Evolutionary conservation across 768 basidiomycete species (phyloP).

Genomic region (Kockovaella imperatae): DNA sequence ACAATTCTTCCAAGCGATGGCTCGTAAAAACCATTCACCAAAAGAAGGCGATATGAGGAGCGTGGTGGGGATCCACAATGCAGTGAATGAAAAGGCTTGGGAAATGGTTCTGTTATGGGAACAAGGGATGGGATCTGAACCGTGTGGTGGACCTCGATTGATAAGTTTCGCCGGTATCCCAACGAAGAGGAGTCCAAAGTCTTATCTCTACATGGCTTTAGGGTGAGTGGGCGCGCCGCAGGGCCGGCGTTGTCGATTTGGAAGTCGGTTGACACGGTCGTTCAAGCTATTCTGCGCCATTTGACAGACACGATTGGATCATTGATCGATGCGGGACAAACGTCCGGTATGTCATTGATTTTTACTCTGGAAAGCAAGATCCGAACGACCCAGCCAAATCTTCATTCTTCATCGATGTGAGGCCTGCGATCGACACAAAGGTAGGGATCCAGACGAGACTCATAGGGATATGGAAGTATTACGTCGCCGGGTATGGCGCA

Average conservation of each 20-base stretch:
- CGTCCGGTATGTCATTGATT: conserved; percentile 93
- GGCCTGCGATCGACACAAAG: conserved; percentile 90
- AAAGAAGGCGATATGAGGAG: conserved; percentile 83
- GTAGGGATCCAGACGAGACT: conserved; percentile 82
- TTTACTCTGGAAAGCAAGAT: conserved; percentile 67
- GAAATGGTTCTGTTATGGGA: conserved; percentile 76
- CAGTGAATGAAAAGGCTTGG: conserved; percentile 94
- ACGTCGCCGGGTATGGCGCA: no score
- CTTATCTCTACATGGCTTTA: conserved; percentile 68
- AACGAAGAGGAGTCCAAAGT: conserved; percentile 67
- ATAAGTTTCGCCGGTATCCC: conserved; percentile 75
- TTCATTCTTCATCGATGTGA: conserved; percentile 87
- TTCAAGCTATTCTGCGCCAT: conserved; percentile 78
- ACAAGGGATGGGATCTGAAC: conserved; percentile 65
- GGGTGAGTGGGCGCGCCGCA: conserved; percentile 55
- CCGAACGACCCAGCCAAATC: conserved; percentile 42
- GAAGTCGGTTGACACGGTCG: not conserved
- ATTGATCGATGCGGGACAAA: conserved; percentile 85
- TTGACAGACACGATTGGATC: conserved; percentile 95
- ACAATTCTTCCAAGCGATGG: conserved; percentile 98
- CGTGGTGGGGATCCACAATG: conserved; percentile 97
- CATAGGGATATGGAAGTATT: conserved; percentile 53
- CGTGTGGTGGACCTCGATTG: conserved; percentile 50
- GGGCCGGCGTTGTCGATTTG: not conserved
- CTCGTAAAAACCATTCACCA: conserved; percentile 82